phyloP scores from a whole-genome alignment of 148 eudicot species.

The Chenopodium berlandieri region DNA sequence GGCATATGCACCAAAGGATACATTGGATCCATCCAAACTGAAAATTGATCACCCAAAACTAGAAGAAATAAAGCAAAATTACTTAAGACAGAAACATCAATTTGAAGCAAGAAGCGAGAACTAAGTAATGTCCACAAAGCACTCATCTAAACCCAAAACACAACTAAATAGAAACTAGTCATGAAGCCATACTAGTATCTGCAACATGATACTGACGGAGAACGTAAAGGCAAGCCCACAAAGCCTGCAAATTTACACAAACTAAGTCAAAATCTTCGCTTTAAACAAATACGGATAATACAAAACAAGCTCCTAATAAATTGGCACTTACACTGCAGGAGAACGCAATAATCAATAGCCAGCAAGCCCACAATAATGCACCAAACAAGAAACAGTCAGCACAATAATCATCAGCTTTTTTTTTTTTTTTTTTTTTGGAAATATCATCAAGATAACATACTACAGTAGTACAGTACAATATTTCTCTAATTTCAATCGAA shows the following conservation, averaged over 20 bases:
- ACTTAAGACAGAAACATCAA: neutral
- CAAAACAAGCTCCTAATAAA: neutral
- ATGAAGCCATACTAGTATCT: conserved; percentile 53
- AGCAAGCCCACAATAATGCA: conserved; percentile 12
- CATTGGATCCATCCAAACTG: neutral
- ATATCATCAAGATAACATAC: too few relatives aligned
- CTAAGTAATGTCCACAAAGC: neutral
- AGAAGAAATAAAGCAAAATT: neutral
- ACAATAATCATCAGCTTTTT: neutral
- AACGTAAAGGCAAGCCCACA: conserved; percentile 94
- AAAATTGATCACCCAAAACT: neutral
- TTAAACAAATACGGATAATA: neutral
- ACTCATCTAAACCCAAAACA: neutral
- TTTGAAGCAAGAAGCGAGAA: neutral
- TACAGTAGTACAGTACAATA: too few relatives aligned
- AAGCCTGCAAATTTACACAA: conserved; percentile 51
- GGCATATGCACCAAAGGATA: neutral
- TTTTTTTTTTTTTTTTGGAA: neutral
- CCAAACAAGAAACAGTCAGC: conserved; percentile 16
- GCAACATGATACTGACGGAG: conserved; percentile 78
- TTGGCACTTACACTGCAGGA: conserved; percentile 66
- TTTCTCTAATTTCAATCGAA: neutral
- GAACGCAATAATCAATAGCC: neutral
- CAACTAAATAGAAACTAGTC: neutral
- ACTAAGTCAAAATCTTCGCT: conserved; percentile 19